Evolutionary conservation across 108 stramenopile species (phyloP).

Genomic region (Cyclotella choctawhatcheeana): DNA sequence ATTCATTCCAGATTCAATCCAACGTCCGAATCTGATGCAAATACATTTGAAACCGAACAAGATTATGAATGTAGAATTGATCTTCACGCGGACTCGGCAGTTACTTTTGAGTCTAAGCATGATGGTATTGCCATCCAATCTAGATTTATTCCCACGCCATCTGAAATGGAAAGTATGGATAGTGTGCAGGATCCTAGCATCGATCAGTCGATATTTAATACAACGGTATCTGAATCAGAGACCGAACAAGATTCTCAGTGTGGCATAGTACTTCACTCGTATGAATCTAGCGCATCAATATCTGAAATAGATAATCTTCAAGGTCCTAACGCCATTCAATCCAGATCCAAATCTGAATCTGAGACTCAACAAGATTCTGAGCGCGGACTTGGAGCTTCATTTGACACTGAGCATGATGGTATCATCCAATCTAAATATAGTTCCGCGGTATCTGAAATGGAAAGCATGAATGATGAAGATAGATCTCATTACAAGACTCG

Average conservation of each 20-base stretch:
- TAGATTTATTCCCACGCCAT: too few species aligned
- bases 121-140: too few species aligned
- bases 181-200: too few species aligned
- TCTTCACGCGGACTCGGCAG: neutral
- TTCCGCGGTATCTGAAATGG: constrained; percentile 8
- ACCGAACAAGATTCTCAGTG: too few species aligned
- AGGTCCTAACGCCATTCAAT: too few species aligned
- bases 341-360: neutral
- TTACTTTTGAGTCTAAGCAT: too few species aligned
- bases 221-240: too few species aligned
- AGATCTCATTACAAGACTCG: neutral
- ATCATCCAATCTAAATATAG: neutral
- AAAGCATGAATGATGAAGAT: neutral
- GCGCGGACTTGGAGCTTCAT: neutral
- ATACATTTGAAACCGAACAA: neutral
- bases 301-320: too few species aligned
- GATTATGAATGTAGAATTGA: neutral
- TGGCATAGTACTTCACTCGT: too few species aligned
- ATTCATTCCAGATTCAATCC: neutral
- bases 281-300: too few species aligned
- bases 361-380: neutral
- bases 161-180: too few species aligned
- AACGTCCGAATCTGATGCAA: neutral
- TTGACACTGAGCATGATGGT: neutral
- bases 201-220: too few species aligned